These are phyloP conservation scores for Carallia pectinifolia DNA, from an alignment of 345 rosid genomes.

Conservation along the genomic window DNA sequence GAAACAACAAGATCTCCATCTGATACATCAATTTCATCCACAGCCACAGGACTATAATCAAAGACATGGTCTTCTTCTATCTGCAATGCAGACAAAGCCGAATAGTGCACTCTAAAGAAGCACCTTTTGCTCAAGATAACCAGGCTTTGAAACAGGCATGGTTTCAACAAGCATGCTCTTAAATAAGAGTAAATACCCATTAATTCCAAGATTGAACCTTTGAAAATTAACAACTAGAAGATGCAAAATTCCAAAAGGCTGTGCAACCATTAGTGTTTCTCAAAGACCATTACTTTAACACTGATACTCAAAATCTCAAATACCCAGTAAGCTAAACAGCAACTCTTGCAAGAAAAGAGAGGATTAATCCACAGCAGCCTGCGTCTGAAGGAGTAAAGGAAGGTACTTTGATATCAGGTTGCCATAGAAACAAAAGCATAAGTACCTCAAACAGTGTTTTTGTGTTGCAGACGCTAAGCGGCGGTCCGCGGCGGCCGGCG, in stretches of 20 bases:
- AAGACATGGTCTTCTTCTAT: constrained; percentile 38
- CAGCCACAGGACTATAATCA: constrained; percentile 21
- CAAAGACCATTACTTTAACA: not conserved
- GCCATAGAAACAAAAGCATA: too few species aligned
- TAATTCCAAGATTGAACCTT: constrained; percentile 5
- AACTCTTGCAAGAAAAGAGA: not conserved
- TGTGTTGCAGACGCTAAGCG: too few species aligned
- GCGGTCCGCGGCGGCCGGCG: too few species aligned
- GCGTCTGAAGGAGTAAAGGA: not conserved
- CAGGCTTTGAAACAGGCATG: constrained; percentile 5
- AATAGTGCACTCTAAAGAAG: constrained; percentile 13
- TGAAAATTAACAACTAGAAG: constrained; percentile 2
- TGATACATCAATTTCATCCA: not conserved
- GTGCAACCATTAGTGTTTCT: not conserved
- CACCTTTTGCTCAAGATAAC: constrained; percentile 4
- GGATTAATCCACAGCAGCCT: too few species aligned
- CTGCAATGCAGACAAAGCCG: constrained; percentile 30
- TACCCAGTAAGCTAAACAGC: not conserved
- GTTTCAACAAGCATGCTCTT: constrained; percentile 8
- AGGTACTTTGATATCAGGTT: not conserved
- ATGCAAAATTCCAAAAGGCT: constrained; percentile 5
- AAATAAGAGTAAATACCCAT: constrained; percentile 27
- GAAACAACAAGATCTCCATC: constrained; percentile 10
- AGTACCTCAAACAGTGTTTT: too few species aligned
- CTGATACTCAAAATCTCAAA: not conserved